Evolutionary conservation across 2,329 filamentous ascomycete species (phyloP).

Genomic region (Cylindrodendrum hubeiense): DNA sequence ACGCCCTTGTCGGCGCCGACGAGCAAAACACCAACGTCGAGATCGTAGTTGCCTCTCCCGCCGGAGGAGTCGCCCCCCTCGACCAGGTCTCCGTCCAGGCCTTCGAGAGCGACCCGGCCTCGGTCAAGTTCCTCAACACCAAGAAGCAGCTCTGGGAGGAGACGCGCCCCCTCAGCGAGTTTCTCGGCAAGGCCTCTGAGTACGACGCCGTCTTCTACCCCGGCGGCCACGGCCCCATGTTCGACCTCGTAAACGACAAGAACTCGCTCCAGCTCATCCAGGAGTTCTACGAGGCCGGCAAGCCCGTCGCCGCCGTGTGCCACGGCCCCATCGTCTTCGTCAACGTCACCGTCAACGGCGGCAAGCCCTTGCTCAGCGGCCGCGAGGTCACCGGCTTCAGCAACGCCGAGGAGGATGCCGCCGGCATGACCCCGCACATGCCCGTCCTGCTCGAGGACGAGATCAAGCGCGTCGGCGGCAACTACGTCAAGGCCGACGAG

Average conservation of each 20-base stretch:
- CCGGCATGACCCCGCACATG: slow-evolving; percentile 63
- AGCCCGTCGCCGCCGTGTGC: slow-evolving; percentile 76
- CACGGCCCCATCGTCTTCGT: slow-evolving; percentile 75
- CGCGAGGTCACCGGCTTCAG: slow-evolving; percentile 72
- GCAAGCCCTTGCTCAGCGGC: slow-evolving; percentile 66
- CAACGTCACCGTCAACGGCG: slow-evolving; percentile 68
- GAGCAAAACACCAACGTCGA: slow-evolving; percentile 58
- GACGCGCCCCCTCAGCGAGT: slow-evolving; percentile 68
- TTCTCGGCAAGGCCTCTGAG: slow-evolving; percentile 67
- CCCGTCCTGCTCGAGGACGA: slow-evolving; percentile 71
- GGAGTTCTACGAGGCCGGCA: slow-evolving; percentile 72
- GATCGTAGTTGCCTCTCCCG: slow-evolving; percentile 71
- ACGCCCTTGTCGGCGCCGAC: slow-evolving; percentile 58
- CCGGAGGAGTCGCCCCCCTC: slow-evolving; percentile 71
- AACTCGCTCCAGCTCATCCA: slow-evolving; percentile 70
- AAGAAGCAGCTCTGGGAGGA: slow-evolving; percentile 72
- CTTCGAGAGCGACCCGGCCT: slow-evolving; percentile 66
- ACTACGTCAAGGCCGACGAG: slow-evolving; percentile 67
- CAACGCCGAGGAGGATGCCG: slow-evolving; percentile 67
- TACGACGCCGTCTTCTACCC: slow-evolving; percentile 73
- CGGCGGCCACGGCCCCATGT: slow-evolving; percentile 75
- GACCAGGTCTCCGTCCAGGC: slow-evolving; percentile 69
- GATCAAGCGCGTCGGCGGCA: slow-evolving; percentile 64
- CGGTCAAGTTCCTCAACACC: slow-evolving; percentile 66
- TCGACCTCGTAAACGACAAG: slow-evolving; percentile 70